phyloP scores from a whole-genome alignment of 768 basidiomycete species.

The Lentinula aciculospora region DNA sequence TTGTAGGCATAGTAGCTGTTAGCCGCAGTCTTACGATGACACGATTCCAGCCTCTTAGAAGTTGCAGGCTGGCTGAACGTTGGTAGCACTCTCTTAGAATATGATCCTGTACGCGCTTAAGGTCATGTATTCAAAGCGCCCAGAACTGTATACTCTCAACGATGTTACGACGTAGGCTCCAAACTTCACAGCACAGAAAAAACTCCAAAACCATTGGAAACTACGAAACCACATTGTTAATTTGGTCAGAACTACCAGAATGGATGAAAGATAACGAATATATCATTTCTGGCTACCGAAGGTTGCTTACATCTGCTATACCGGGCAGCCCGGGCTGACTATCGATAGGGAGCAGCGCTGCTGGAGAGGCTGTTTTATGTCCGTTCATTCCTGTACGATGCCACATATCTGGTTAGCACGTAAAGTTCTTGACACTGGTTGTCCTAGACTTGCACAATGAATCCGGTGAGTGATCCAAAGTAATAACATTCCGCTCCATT shows the following conservation, averaged over 20 bases:
- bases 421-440: conserved; percentile 1
- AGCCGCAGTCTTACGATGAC: too few relatives aligned
- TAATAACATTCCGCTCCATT: too few relatives aligned
- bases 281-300: conserved; percentile 64
- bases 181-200: neutral
- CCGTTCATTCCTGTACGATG: conserved; percentile 61
- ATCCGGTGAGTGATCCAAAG: conserved; percentile 38
- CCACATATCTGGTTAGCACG: conserved; percentile 9
- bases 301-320: conserved; percentile 30
- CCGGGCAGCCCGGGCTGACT: neutral
- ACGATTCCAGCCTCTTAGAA: too few relatives aligned
- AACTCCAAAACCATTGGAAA: neutral
- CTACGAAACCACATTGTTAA: neutral
- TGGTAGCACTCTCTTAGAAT: too few relatives aligned
- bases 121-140: too few relatives aligned
- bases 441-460: conserved; percentile 71
- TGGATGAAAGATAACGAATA: conserved; percentile 77
- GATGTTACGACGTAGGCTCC: neutral
- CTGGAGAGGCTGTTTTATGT: conserved; percentile 58
- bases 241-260: conserved; percentile 54
- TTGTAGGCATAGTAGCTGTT: too few relatives aligned
- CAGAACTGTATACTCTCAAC: neutral
- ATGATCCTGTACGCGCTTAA: too few relatives aligned
- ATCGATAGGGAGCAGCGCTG: conserved; percentile 45
- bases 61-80: too few relatives aligned